Evolutionary conservation across 805 yeast species (phyloP).

Genomic region (Kluyveromyces siamensis): DNA sequence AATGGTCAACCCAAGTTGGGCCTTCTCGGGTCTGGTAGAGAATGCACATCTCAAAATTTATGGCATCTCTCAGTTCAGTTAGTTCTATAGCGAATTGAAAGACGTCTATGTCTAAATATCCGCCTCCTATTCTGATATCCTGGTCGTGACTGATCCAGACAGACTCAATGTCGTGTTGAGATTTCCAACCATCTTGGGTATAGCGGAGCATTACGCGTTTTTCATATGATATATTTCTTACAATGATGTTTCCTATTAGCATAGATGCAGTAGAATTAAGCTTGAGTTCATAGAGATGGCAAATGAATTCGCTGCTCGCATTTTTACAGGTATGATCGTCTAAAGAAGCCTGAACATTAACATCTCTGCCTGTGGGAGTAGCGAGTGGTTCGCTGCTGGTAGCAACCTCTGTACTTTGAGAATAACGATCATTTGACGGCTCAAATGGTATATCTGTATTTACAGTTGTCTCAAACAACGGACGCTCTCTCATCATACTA

Average conservation of each 20-base stretch:
- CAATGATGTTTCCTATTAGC: constrained; percentile 69
- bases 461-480: neutral
- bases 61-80: neutral
- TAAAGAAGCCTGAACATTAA: neutral
- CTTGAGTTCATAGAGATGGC: constrained; percentile 47
- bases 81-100: constrained; percentile 22
- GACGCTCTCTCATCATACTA: constrained; percentile 38
- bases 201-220: constrained; percentile 65
- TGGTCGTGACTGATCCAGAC: constrained; percentile 22
- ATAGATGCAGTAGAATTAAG: constrained; percentile 48
- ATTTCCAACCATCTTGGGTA: constrained; percentile 71
- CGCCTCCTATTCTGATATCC: constrained; percentile 16
- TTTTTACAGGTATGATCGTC: constrained; percentile 1
- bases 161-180: constrained; percentile 32
- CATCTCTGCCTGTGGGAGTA: neutral
- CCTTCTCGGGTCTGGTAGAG: constrained; percentile 20
- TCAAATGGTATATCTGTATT: too few relatives aligned
- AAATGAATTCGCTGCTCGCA: constrained; percentile 5
- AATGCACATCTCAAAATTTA: constrained; percentile 20
- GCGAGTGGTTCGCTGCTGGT: neutral
- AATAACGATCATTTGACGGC: neutral
- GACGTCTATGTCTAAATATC: constrained; percentile 17
- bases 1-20: constrained; percentile 14
- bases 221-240: constrained; percentile 59
- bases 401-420: neutral